Evolutionary conservation across 2,329 filamentous ascomycete genomes (phyloP).

Genomic region (Ophiostoma australiae): DNA sequence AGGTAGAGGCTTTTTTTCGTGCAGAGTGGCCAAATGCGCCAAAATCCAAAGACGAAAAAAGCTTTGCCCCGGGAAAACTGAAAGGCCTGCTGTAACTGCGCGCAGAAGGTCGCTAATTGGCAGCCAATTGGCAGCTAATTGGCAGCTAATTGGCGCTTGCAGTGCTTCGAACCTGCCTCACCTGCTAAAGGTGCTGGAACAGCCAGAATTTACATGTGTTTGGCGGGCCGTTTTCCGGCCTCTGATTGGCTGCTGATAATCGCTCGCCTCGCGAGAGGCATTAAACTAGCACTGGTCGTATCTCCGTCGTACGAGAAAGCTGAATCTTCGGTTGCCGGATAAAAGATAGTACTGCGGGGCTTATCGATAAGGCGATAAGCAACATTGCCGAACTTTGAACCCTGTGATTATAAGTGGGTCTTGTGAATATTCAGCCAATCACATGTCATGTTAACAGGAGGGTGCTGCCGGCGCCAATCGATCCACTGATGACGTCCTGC

Average conservation of each 20-base stretch:
- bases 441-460: neutral
- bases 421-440: neutral
- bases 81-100: neutral
- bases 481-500: constrained; percentile 12
- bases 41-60: constrained; percentile 11
- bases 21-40: constrained; percentile 7
- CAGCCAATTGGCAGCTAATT: neutral
- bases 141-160: neutral
- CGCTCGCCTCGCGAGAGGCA: constrained; percentile 7
- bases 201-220: constrained; percentile 9
- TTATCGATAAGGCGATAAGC: constrained; percentile 22
- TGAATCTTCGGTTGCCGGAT: constrained; percentile 22
- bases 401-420: neutral
- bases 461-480: constrained; percentile 11
- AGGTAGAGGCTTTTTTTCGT: constrained; percentile 14
- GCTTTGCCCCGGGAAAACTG: constrained; percentile 14
- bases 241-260: constrained; percentile 20
- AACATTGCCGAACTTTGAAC: constrained; percentile 15
- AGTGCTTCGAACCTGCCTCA: neutral
- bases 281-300: constrained; percentile 22
- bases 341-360: constrained; percentile 20
- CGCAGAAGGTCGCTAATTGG: neutral
- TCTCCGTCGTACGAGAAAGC: constrained; percentile 28
- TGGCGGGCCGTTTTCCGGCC: neutral
- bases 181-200: neutral